Conservation (phyloP, 2,329 filamentous ascomycete genomes). For the Colletotrichum sp. region DNA sequence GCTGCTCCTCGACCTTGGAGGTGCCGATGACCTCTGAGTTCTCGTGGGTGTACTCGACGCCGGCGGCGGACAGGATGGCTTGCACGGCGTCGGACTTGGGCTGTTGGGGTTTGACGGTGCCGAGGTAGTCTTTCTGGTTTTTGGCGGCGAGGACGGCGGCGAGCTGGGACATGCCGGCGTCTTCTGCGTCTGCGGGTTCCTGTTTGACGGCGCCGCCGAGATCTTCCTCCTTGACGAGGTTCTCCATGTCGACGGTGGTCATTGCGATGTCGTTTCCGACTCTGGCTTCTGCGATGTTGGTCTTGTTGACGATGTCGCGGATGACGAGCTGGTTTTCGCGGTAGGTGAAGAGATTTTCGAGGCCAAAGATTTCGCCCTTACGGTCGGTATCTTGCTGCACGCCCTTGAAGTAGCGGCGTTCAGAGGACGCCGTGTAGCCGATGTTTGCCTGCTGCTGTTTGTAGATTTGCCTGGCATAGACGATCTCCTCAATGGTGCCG, state of each 20-base stretch:
- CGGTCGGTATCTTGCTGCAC: slow-evolving; percentile 83
- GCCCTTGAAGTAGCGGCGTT: slow-evolving; percentile 93
- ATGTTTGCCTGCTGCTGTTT: slow-evolving; percentile 99
- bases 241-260: slow-evolving; percentile 75
- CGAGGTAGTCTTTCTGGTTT: slow-evolving; percentile 44
- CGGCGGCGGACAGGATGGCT: slow-evolving; percentile 85
- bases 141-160: slow-evolving; percentile 45
- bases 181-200: slow-evolving; percentile 48
- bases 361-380: slow-evolving; percentile 93
- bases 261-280: slow-evolving; percentile 84
- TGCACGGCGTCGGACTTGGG: slow-evolving; percentile 76
- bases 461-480: slow-evolving; percentile 97
- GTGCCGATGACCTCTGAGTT: slow-evolving; percentile 95
- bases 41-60: slow-evolving; percentile 94
- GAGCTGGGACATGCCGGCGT: slow-evolving; percentile 70
- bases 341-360: slow-evolving; percentile 85
- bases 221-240: slow-evolving; percentile 56
- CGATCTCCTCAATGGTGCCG: slow-evolving; percentile 95
- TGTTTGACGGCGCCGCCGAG: slow-evolving; percentile 45
- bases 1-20: slow-evolving; percentile 86
- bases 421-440: slow-evolving; percentile 89
- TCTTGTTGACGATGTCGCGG: slow-evolving; percentile 97
- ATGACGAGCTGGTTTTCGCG: slow-evolving; percentile 80
- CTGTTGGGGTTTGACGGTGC: slow-evolving; percentile 45
- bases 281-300: slow-evolving; percentile 92